Evolutionary conservation across 148 eudicot species (phyloP).

Genomic region (Polygonum aviculare): DNA sequence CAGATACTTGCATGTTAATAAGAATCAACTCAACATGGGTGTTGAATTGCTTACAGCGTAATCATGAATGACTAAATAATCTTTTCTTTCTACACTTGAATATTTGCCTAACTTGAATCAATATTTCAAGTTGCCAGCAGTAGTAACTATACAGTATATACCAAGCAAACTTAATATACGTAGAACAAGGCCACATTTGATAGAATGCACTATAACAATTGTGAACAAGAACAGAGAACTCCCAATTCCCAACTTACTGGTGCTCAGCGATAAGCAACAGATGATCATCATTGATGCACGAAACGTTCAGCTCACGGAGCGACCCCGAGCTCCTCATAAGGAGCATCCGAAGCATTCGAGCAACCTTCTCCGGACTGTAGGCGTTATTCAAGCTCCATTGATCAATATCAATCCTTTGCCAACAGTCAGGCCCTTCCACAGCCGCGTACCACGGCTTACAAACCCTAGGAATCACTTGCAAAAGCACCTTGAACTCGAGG

Average conservation of each 20-base stretch:
- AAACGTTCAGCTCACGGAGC: conserved; percentile 41
- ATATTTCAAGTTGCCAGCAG: too few species aligned
- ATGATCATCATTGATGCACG: conserved; percentile 32
- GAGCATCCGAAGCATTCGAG: conserved; percentile 49
- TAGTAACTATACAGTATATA: too few species aligned
- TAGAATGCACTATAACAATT: background rate
- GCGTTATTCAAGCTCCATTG: conserved; percentile 35
- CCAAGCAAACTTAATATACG: too few species aligned
- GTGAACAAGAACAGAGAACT: background rate
- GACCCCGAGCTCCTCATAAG: conserved; percentile 46
- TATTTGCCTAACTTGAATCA: too few species aligned
- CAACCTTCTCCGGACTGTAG: conserved; percentile 24
- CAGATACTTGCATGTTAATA: too few species aligned
- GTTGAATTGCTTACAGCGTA: too few species aligned
- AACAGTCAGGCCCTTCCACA: conserved; percentile 59
- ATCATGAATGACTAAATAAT: too few species aligned
- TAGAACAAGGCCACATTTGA: background rate
- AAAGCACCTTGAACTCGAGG: conserved; percentile 31
- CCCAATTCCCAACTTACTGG: conserved; percentile 21
- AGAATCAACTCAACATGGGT: too few species aligned
- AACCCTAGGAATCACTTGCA: conserved; percentile 58
- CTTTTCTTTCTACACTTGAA: too few species aligned
- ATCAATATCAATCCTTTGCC: conserved; percentile 65
- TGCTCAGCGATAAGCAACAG: conserved; percentile 54
- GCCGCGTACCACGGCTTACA: conserved; percentile 63